Evolutionary conservation across 2,329 filamentous ascomycete species (phyloP), one percentile per base, ranked within the genome.

Genomic region (Aspergillus sp.): DNA sequence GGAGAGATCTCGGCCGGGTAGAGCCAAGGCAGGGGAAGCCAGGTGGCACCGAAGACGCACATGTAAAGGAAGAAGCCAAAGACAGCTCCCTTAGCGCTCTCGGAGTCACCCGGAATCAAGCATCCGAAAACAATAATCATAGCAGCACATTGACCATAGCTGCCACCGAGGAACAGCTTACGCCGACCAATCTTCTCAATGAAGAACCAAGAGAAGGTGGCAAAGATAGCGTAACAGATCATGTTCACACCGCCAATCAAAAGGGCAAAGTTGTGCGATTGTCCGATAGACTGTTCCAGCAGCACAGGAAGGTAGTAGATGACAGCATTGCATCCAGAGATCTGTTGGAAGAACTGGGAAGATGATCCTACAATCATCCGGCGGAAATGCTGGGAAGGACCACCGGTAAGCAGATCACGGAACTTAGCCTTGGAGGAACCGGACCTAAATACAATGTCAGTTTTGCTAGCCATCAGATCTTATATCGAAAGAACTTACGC

Each of bases 21-120:
- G 21, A 69, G 57, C 85, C 84, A 88, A 0, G 85, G 85, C 10
- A 87, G 78, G 11, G 85, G 84, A 3, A 87, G 70, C 83, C 83
- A 87, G 25, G 63, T 65, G 17, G 62, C 62, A 15, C 63, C 63
- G 19, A 67, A 67, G 59, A 63, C 59, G n/a, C 63, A 64, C 60
- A 66, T 67, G 47, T 62, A 67, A 1, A 64, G 42, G 50, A 67
- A 67, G 25, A 67, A 58, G 41, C 64, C 62, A 10, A 67, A 65
- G 5, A 65, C 60, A n/a, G 58, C 61, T 2, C 61, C 62, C 42
- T 64, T 64, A 4, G 62, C 61, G 32, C 53, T 58, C 21, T 61
- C 27, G 0, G 56, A 2, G 25, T 60, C 61, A 15, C 57, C 62
- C 1, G 60, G 62, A 15, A 64, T 64, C 19, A 64, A 38, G 8